A percentile compares a stretch with the other conserved stretches of the same genome.
Evolutionary conservation across 225 moss, liverwort and hornwort genomes (phyloP).

Genomic region (Straminergon stramineum): DNA sequence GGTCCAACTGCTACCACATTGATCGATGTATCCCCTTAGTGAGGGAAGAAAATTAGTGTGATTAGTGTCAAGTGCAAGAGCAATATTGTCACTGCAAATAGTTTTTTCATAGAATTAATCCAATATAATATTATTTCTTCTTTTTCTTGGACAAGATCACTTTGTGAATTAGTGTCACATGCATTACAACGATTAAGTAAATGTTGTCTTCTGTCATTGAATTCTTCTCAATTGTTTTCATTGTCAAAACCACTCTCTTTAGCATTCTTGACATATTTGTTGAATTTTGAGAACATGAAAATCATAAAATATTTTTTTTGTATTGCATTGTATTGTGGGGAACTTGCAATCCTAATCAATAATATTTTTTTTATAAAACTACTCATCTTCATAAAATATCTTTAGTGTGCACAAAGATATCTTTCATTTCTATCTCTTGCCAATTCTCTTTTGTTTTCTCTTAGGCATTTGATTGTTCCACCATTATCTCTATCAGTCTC

Average conservation of each 20-base stretch:
- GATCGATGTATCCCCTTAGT: neutral
- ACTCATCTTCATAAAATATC: neutral
- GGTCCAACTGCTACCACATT: neutral
- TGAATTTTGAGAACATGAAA: neutral
- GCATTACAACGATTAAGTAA: neutral
- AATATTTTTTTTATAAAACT: neutral
- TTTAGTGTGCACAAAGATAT: neutral
- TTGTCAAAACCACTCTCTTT: neutral
- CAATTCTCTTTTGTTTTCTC: neutral
- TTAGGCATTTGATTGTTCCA: neutral
- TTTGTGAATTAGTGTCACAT: neutral
- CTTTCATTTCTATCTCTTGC: too few species aligned
- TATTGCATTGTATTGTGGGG: too few species aligned
- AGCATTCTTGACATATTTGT: neutral
- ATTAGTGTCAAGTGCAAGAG: neutral
- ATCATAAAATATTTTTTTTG: neutral
- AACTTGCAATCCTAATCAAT: neutral
- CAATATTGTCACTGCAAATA: fast-evolving
- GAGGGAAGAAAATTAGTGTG: neutral
- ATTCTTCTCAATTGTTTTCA: neutral
- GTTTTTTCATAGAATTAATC: neutral
- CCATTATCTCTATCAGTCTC: too few species aligned
- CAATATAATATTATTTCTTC: too few species aligned
- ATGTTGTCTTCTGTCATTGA: neutral
- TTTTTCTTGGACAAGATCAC: too few species aligned